Evolutionary conservation across 805 yeast genomes (phyloP), one percentile per base, ranked within the genome.

Genomic region (Saturnispora sanitii): DNA sequence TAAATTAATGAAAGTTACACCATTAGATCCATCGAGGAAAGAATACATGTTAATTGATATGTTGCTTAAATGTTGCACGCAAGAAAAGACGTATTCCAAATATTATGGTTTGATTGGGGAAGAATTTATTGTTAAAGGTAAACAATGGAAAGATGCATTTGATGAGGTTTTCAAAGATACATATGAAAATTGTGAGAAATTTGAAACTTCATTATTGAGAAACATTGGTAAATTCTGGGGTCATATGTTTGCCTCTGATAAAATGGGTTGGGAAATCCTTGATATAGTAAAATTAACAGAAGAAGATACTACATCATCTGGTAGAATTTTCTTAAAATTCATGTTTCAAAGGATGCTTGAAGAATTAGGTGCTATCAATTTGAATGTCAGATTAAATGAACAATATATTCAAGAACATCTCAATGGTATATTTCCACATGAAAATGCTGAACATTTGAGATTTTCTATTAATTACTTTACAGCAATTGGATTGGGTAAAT

Each of bases 381-480:
- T 88, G 30, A 60, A 66, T 39, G 64, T 56, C 19, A 62, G 82
- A 35, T 52, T 84, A 5, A 50, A 59, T 3, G 83, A 81, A 44
- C 71, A 68, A 0, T 71, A 71, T 42, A 63, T 75, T 15, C 65
- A 66, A 37, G 70, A 72, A 0, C 68, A 50, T 35, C 44, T 81
- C 25, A 49, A 45, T 2, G 85, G 85, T 0, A 48, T 88, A 29
- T 83, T 88, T 52, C 96, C 95, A 0, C 61, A 59, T 2, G 68
- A 67, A 41, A 65, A 68, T 5, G 45, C 54, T 1, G 79, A 75
- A 8, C 63, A 73, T 48, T 62, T 80, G 12, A 66, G 90, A 44
- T 90, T 88, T 56, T 71, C 94, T 2, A 86, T 87, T 55, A 90
- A 90, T 55, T 90, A 71, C 56, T 90, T 90, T 59, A 90, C 96